These are phyloP conservation scores for Claviceps cyperi DNA, from an alignment of 2,329 filamentous ascomycete genomes.

Conservation along the genomic window DNA sequence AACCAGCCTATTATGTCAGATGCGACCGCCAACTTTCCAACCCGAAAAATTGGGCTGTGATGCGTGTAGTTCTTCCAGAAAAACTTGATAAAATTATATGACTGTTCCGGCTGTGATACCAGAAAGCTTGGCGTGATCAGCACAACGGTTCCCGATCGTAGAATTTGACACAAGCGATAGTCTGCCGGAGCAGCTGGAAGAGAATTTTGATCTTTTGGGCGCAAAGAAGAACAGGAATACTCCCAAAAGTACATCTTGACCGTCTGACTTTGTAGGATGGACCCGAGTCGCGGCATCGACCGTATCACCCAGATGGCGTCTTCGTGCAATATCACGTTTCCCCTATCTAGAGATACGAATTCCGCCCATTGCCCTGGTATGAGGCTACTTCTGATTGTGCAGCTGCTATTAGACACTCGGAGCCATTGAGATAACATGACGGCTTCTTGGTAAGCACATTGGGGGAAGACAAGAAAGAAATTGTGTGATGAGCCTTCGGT, in stretches of 20 bases:
- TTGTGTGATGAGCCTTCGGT: constrained; percentile 9
- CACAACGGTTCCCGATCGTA: constrained; percentile 19
- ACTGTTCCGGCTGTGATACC: constrained; percentile 21
- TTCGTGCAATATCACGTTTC: constrained; percentile 32
- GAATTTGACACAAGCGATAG: constrained; percentile 16
- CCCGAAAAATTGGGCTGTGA: constrained; percentile 4
- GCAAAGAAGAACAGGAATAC: constrained; percentile 12
- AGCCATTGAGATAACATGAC: constrained; percentile 32
- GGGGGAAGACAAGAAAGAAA: constrained; percentile 38
- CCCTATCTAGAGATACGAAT: constrained; percentile 21
- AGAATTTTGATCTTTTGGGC: background rate
- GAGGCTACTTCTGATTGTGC: constrained; percentile 27
- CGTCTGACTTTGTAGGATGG: constrained; percentile 17
- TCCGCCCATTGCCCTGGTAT: constrained; percentile 31
- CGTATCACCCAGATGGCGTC: constrained; percentile 22
- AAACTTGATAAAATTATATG: constrained; percentile 23
- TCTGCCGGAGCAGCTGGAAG: constrained; percentile 4
- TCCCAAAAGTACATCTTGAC: constrained; percentile 24
- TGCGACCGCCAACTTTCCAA: constrained; percentile 17
- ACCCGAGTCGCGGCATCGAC: constrained; percentile 23
- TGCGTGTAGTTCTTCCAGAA: constrained; percentile 14
- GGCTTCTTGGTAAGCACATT: constrained; percentile 18
- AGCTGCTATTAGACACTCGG: constrained; percentile 21
- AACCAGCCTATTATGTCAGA: constrained; percentile 17
- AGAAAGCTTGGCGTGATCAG: constrained; percentile 30